phyloP scores from a whole-genome alignment of 1,284 basidiomycete species.

The Taiwanofungus camphoratus region DNA sequence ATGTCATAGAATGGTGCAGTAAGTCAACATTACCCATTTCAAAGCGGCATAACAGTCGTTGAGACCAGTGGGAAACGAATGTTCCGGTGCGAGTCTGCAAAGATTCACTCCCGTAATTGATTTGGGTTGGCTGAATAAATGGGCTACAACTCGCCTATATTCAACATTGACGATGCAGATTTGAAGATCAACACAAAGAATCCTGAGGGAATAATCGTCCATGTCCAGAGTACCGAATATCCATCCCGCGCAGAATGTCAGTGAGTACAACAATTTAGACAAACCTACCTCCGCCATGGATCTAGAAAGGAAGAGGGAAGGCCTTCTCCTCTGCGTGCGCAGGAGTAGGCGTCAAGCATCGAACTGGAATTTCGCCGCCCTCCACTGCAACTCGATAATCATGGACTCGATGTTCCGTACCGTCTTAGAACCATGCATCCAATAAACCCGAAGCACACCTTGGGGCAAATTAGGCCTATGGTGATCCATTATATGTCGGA shows the following conservation, averaged over 20 bases:
- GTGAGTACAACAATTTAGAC: background rate
- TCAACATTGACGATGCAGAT: constrained; percentile 18
- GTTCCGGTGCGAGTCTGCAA: constrained; percentile 15
- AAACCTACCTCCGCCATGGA: constrained; percentile 16
- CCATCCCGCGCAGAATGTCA: constrained; percentile 6
- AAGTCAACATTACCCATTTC: constrained; percentile 19
- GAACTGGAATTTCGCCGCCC: constrained; percentile 11
- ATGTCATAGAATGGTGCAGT: background rate
- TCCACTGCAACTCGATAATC: constrained; percentile 15
- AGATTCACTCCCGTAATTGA: background rate
- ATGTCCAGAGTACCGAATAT: constrained; percentile 11
- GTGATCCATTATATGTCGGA: too few species aligned
- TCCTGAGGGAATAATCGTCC: constrained; percentile 16
- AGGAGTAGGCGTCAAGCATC: constrained; percentile 7
- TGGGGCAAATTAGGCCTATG: too few species aligned
- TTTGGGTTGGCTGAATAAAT: too few species aligned
- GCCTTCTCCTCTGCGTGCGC: background rate
- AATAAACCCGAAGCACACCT: too few species aligned
- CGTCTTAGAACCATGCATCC: too few species aligned
- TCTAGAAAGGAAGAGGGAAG: constrained; percentile 15
- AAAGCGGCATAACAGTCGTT: constrained; percentile 17
- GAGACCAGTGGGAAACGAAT: constrained; percentile 14
- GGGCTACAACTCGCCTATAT: constrained; percentile 14
- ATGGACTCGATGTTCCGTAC: constrained; percentile 10
- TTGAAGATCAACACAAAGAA: constrained; percentile 15